Conservation (phyloP, 306 rosid species). For the Argentina anserina region DNA sequence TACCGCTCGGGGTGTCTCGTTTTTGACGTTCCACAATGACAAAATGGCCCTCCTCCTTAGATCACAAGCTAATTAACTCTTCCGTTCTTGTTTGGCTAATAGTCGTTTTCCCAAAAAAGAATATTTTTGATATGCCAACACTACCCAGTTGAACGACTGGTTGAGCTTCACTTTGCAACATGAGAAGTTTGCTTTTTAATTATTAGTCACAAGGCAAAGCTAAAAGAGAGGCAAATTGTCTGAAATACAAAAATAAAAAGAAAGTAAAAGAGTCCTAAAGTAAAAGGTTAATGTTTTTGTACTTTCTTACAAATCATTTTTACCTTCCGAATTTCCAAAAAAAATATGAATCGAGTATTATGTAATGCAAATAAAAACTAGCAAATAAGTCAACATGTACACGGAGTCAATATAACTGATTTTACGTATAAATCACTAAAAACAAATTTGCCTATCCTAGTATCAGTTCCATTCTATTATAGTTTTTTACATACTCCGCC, state of each 20-base stretch:
- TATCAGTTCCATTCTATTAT: background rate
- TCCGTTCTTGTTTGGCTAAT: background rate
- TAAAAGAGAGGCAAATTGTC: background rate
- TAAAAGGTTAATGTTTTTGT: background rate
- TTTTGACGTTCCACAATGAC: background rate
- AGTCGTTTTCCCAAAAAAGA: slow-evolving; percentile 10
- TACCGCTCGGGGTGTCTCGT: background rate
- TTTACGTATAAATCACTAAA: background rate
- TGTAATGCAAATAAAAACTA: background rate
- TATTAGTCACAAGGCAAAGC: background rate
- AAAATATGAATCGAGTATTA: background rate
- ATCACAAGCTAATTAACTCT: background rate
- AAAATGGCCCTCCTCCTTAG: background rate
- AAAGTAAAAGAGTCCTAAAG: background rate
- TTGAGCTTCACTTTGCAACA: background rate
- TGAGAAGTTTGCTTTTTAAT: background rate
- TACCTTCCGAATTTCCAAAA: background rate
- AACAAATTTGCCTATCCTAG: background rate
- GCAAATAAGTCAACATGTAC: background rate
- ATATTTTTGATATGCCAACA: background rate
- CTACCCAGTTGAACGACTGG: background rate
- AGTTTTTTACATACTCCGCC: background rate
- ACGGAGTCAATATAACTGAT: background rate
- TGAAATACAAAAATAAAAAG: background rate
- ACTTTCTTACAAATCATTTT: background rate